Evolutionary conservation across 352 stramenopile species (phyloP).

Genomic region (Globisporangium alternatum): DNA sequence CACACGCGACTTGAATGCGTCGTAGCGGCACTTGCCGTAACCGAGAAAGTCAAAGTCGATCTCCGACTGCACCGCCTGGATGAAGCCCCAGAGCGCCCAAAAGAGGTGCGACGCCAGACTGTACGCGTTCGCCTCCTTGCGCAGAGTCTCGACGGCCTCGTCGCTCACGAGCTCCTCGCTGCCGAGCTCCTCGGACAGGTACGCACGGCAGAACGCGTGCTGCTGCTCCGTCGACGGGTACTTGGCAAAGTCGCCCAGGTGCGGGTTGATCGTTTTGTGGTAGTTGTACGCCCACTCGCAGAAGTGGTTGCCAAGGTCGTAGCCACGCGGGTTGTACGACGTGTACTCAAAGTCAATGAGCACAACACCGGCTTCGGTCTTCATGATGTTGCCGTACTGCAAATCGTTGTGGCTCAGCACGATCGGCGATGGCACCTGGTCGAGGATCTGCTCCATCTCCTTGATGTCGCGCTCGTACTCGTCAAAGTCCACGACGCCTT

Average conservation of each 20-base stretch:
- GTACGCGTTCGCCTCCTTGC: conserved; percentile 79
- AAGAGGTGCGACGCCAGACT: conserved; percentile 87
- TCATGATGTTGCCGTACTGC: conserved; percentile 92
- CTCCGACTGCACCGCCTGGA: conserved; percentile 85
- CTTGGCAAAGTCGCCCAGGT: conserved; percentile 71
- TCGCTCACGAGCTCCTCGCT: conserved; percentile 43
- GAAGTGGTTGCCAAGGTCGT: conserved; percentile 93
- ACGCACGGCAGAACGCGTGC: conserved; percentile 64
- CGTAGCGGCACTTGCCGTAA: conserved; percentile 77
- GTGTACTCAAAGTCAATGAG: conserved; percentile 95
- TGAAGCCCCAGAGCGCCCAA: conserved; percentile 89
- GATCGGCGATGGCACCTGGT: conserved; percentile 57
- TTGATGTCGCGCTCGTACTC: conserved; percentile 41
- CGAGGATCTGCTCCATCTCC: conserved; percentile 53
- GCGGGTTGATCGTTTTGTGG: conserved; percentile 76
- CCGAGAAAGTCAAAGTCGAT: conserved; percentile 93
- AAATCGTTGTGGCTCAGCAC: conserved; percentile 93
- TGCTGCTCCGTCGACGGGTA: conserved; percentile 69
- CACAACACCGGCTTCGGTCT: conserved; percentile 59
- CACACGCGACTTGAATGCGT: conserved; percentile 61
- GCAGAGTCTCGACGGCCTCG: conserved; percentile 56
- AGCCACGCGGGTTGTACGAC: conserved; percentile 88
- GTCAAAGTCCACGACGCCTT: conserved; percentile 45
- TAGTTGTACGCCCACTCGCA: conserved; percentile 86
- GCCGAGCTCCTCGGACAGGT: conserved; percentile 46